These are phyloP conservation scores for Marchantia polymorpha DNA, from an alignment of 225 moss, liverwort and hornwort genomes.

Conservation along the genomic window DNA sequence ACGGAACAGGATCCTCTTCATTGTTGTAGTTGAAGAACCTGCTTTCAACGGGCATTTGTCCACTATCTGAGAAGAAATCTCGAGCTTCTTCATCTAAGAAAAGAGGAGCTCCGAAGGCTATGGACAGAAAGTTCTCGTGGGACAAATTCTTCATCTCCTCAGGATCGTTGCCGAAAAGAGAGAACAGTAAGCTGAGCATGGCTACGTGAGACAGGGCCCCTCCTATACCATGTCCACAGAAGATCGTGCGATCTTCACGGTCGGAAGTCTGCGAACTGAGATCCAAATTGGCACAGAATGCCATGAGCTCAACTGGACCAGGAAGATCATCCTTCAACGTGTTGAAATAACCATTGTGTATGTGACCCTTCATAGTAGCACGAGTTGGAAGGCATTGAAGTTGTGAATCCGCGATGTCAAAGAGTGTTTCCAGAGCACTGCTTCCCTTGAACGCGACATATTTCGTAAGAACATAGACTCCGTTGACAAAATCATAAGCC, in stretches of 20 bases:
- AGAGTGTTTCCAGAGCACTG: background rate
- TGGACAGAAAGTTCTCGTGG: background rate
- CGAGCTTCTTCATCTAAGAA: background rate
- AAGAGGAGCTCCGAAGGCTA: conserved; percentile 17
- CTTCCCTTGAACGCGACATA: conserved; percentile 16
- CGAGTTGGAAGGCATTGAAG: background rate
- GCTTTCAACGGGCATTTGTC: background rate
- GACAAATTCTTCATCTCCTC: background rate
- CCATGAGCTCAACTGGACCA: background rate
- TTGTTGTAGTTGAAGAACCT: conserved; percentile 10
- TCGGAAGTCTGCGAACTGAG: background rate
- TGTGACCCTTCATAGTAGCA: conserved; percentile 3
- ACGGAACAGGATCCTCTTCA: conserved; percentile 12
- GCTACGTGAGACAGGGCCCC: background rate
- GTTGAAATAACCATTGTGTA: conserved; percentile 1
- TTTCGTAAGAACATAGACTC: background rate
- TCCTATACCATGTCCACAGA: conserved; percentile 15
- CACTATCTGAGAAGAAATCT: background rate
- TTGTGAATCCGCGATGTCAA: background rate
- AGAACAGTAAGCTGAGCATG: conserved; percentile 2
- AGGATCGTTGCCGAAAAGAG: background rate
- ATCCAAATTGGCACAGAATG: background rate
- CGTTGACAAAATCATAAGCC: background rate
- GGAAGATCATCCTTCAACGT: background rate
- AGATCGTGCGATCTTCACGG: background rate